Evolutionary conservation across 2,329 filamentous ascomycete genomes (phyloP), one percentile per base, ranked within the genome.

Genomic region (Aspergillus quadrilineatus): DNA sequence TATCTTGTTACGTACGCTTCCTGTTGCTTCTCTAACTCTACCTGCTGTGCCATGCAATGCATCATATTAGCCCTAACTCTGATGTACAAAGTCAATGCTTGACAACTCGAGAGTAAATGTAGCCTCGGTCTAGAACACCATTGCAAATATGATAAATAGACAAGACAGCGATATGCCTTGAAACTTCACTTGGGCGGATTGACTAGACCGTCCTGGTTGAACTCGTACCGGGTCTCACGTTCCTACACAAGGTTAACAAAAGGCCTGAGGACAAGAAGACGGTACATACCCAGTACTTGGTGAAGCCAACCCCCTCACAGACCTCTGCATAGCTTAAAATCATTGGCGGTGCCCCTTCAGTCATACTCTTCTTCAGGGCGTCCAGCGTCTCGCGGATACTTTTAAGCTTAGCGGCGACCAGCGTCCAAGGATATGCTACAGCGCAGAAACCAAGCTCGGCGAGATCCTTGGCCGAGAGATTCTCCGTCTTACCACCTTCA

Each of bases 241-340:
- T 67, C 63, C 64, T 63, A 34, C 1, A 28, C 12, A n/a, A 9
- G 6, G 3, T 50, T n/a, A 44, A 29, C 22, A 45, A 17, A 6
- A 43, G 32, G 14, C 5, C 12, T 34, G 67, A 32, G 15, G 32
- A 7, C 14, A 10, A n/a, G 26, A 6, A n/a, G 10, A 39, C 34
- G 39, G 14, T 34, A 65, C 67, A 39, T 56, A 70, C 70, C 68
- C 71, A 77, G 55, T 78, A 78, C 36, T 76, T 46, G 6, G 42
- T 74, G 51, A 80, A 80, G 0, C 78, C 77, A 29, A 80, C 77
- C 0, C 75, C 75, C 10, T 77, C 73, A 39, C 75, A 79, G 0
- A 80, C 77, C 45, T 81, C 75, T 0, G 64, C 65, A 55, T 77
- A 79, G 0, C 72, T 70, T n/a, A 80, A 58, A 43, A 80, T 75